These are phyloP conservation scores for Pezicula carpinea DNA, from an alignment of 2,329 filamentous ascomycete genomes.

Conservation along the genomic window DNA sequence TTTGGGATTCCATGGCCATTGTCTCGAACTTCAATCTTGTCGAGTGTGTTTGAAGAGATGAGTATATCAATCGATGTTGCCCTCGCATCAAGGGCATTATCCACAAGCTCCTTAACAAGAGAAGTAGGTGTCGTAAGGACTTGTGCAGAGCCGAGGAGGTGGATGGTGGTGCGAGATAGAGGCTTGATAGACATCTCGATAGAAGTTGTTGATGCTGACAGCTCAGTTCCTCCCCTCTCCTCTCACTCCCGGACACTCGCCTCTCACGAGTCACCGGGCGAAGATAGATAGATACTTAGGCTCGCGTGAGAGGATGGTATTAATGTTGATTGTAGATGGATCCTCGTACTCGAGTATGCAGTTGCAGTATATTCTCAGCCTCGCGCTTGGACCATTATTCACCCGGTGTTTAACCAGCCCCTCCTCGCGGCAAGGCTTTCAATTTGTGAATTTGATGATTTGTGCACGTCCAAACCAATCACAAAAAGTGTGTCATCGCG, in stretches of 20 bases:
- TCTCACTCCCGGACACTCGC: not conserved
- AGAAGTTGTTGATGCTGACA: not conserved
- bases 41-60: constrained; percentile 61
- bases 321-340: not conserved
- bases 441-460: too few species aligned
- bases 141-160: constrained; percentile 56
- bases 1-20: constrained; percentile 67
- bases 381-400: not conserved
- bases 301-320: not conserved
- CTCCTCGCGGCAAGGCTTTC: too few species aligned
- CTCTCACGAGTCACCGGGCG: too few species aligned
- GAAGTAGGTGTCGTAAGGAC: constrained; percentile 54
- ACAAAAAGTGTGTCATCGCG: too few species aligned
- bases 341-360: too few species aligned
- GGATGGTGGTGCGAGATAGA: constrained; percentile 44
- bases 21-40: constrained; percentile 65
- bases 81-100: constrained; percentile 70
- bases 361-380: not conserved
- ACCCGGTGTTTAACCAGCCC: not conserved
- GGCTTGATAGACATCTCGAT: constrained; percentile 35
- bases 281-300: too few species aligned
- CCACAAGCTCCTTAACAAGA: constrained; percentile 71
- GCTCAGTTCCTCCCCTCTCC: not conserved
- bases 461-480: too few species aligned
- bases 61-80: constrained; percentile 62